These are phyloP conservation scores for Massarina eburnea DNA, from an alignment of 2,329 filamentous ascomycete species.

Conservation along the genomic window DNA sequence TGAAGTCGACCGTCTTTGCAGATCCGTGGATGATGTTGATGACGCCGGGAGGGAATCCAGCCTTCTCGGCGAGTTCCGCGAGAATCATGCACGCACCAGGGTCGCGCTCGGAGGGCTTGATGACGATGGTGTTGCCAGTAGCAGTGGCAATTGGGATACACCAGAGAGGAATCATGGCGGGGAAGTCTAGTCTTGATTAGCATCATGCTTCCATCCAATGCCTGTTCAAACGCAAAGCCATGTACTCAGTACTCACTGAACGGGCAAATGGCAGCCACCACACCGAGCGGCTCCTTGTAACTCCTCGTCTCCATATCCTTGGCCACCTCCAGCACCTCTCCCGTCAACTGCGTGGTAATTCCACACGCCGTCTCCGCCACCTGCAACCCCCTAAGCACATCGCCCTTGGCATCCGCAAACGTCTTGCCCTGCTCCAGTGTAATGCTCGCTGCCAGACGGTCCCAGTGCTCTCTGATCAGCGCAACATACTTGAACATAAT, in stretches of 20 bases:
- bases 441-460: constrained; percentile 80
- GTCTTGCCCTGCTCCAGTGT: constrained; percentile 89
- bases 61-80: constrained; percentile 75
- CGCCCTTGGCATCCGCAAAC: constrained; percentile 77
- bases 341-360: constrained; percentile 79
- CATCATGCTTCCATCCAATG: background rate
- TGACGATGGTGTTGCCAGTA: constrained; percentile 78
- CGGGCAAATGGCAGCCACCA: constrained; percentile 81
- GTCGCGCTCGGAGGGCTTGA: constrained; percentile 86
- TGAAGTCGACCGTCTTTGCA: constrained; percentile 80
- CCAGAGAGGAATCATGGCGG: constrained; percentile 92
- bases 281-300: constrained; percentile 79
- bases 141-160: constrained; percentile 82
- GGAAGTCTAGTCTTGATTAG: constrained; percentile 65
- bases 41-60: constrained; percentile 79
- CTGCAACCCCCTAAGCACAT: constrained; percentile 79
- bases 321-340: constrained; percentile 80
- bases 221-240: background rate
- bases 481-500: constrained; percentile 86
- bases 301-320: constrained; percentile 89
- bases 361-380: constrained; percentile 81
- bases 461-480: constrained; percentile 82
- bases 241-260: constrained; percentile 65
- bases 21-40: constrained; percentile 82
- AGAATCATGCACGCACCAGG: constrained; percentile 85